phyloP scores from a whole-genome alignment of 2,329 filamentous ascomycete genomes.

The Fonsecaea erecta region DNA sequence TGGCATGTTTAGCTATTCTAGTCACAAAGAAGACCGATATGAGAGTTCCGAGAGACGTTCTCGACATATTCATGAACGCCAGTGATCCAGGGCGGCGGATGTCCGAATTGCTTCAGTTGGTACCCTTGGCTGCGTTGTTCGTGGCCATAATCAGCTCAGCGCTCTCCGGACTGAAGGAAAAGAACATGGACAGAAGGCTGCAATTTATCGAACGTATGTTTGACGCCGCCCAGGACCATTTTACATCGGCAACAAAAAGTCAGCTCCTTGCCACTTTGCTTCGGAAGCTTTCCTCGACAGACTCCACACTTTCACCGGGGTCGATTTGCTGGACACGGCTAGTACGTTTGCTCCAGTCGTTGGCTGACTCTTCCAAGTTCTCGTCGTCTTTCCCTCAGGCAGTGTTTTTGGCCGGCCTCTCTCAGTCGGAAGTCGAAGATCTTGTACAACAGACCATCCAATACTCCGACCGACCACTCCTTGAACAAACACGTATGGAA shows the following conservation, averaged over 20 bases:
- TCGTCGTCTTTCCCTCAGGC: slow-evolving; percentile 69
- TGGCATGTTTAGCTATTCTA: slow-evolving; percentile 80
- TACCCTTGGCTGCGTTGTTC: slow-evolving; percentile 22
- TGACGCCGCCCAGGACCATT: slow-evolving; percentile 29
- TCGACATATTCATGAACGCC: slow-evolving; percentile 56
- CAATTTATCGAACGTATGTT: slow-evolving; percentile 31
- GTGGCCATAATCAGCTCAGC: slow-evolving; percentile 22
- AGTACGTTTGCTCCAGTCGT: slow-evolving; percentile 67
- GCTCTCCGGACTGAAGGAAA: slow-evolving; percentile 35
- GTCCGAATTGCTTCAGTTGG: slow-evolving; percentile 40
- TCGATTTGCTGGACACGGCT: slow-evolving; percentile 64
- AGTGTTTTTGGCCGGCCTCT: slow-evolving; percentile 69
- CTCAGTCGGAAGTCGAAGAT: slow-evolving; percentile 76
- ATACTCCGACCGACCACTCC: slow-evolving; percentile 55
- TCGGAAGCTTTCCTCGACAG: slow-evolving; percentile 17
- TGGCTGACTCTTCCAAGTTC: slow-evolving; percentile 65
- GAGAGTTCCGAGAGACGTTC: slow-evolving; percentile 70
- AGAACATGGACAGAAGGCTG: slow-evolving; percentile 37
- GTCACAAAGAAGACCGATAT: slow-evolving; percentile 76
- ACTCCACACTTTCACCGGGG: slow-evolving; percentile 24
- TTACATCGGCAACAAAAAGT: slow-evolving; percentile 10
- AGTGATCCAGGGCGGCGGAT: slow-evolving; percentile 43
- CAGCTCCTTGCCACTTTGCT: slow-evolving; percentile 25
- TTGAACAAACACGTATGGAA: slow-evolving; percentile 60
- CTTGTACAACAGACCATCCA: slow-evolving; percentile 73